phyloP scores from a whole-genome alignment of 768 basidiomycete genomes.

The Hygrocybe coccinea region DNA sequence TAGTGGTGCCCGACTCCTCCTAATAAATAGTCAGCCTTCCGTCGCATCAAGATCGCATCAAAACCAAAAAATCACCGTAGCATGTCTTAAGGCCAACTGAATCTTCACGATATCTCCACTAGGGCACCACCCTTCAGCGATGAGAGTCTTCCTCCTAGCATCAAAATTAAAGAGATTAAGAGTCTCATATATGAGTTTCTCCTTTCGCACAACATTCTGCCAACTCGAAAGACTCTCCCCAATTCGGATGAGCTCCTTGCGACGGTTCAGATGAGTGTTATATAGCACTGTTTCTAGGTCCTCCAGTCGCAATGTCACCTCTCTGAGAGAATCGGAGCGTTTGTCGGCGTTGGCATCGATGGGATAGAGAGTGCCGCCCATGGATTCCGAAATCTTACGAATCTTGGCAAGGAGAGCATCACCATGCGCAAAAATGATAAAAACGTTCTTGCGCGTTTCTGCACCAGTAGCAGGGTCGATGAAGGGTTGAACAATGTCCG shows the following conservation, averaged over 20 bases:
- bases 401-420: constrained; percentile 91
- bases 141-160: constrained; percentile 85
- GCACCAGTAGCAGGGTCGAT: constrained; percentile 77
- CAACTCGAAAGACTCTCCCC: constrained; percentile 83
- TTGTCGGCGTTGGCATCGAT: constrained; percentile 94
- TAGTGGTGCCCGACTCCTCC: constrained; percentile 89
- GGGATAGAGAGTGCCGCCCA: constrained; percentile 95
- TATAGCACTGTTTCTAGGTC: constrained; percentile 86
- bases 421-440: constrained; percentile 99
- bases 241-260: constrained; percentile 74
- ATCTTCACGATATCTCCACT: constrained; percentile 85
- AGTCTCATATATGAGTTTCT: constrained; percentile 94
- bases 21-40: constrained; percentile 15
- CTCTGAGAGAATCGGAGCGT: constrained; percentile 82
- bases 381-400: constrained; percentile 97
- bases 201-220: constrained; percentile 91
- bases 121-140: constrained; percentile 98
- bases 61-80: constrained; percentile 56
- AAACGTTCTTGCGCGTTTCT: constrained; percentile 95
- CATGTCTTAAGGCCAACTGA: constrained; percentile 81
- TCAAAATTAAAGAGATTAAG: constrained; percentile 96
- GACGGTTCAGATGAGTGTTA: constrained; percentile 81
- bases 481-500: constrained; percentile 90
- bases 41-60: not conserved
- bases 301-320: constrained; percentile 84